phyloP scores from a whole-genome alignment of 306 rosid species.

The Cyamopsis tetragonoloba region DNA sequence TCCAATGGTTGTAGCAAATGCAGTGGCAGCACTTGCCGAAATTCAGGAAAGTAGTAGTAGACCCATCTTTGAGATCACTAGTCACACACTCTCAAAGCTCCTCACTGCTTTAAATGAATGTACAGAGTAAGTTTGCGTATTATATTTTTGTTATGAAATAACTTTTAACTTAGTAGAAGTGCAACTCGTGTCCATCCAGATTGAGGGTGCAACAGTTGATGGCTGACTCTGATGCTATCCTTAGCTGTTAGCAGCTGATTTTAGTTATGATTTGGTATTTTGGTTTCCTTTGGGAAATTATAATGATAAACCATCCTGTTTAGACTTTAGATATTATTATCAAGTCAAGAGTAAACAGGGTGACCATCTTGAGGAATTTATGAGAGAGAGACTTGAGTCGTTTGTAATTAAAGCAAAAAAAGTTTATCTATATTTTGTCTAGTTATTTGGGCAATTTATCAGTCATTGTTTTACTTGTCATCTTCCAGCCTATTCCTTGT shows the following conservation, averaged over 20 bases:
- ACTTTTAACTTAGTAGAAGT: background rate
- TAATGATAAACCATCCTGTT: background rate
- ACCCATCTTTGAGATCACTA: slow-evolving; percentile 88
- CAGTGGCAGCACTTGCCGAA: slow-evolving; percentile 97
- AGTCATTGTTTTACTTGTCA: slow-evolving; percentile 7
- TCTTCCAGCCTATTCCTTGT: background rate
- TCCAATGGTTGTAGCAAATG: slow-evolving; percentile 99
- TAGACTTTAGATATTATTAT: too few species aligned
- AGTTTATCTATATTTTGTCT: background rate
- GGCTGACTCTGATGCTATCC: slow-evolving; percentile 1
- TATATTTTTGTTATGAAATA: background rate
- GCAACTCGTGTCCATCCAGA: background rate
- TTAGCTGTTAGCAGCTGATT: background rate
- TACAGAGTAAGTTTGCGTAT: slow-evolving; percentile 74
- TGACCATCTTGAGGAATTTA: background rate
- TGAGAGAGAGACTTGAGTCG: background rate
- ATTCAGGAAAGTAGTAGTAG: slow-evolving; percentile 83
- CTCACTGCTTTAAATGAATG: slow-evolving; percentile 99
- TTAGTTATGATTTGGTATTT: slow-evolving; percentile 20
- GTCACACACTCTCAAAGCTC: slow-evolving; percentile 87
- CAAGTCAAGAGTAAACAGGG: background rate
- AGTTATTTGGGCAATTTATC: slow-evolving; percentile 2
- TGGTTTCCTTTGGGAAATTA: background rate
- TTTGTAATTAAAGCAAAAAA: background rate
- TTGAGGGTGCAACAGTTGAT: background rate